Conservation (phyloP, 2,329 filamentous ascomycete species). For the Talaromyces funiculosus region DNA sequence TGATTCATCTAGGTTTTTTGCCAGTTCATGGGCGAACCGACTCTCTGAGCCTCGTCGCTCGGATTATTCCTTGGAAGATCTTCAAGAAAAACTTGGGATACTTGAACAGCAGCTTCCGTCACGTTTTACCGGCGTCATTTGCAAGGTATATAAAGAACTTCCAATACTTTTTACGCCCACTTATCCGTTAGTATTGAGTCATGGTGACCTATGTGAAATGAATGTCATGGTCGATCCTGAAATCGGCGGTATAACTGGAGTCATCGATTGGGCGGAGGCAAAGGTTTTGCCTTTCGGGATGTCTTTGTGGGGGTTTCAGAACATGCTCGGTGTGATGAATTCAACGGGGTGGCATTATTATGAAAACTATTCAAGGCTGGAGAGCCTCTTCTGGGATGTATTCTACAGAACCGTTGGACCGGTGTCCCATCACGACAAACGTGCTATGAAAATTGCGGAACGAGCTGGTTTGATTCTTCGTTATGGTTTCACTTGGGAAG, state of each 20-base stretch:
- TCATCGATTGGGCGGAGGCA: conserved; percentile 19
- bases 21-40: conserved; percentile 9
- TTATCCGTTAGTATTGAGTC: conserved; percentile 15
- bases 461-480: conserved; percentile 10
- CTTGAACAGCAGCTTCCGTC: conserved; percentile 9
- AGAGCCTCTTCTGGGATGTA: conserved; percentile 15
- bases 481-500: conserved; percentile 12
- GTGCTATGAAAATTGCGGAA: conserved; percentile 11
- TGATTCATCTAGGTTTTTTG: conserved; percentile 12
- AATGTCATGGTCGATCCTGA: conserved; percentile 15
- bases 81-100: conserved; percentile 13
- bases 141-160: conserved; percentile 9
- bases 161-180: conserved; percentile 9
- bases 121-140: conserved; percentile 9
- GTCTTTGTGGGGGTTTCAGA: conserved; percentile 17
- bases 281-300: conserved; percentile 19
- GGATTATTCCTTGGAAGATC: conserved; percentile 12
- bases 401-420: conserved; percentile 8
- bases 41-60: not conserved
- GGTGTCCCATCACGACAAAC: conserved; percentile 7
- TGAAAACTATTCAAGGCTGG: conserved; percentile 4
- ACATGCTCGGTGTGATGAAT: conserved; percentile 14
- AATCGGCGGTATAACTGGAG: conserved; percentile 15
- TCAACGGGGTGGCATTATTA: conserved; percentile 17
- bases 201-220: conserved; percentile 15